Evolutionary conservation across 176 grass and related monocot genomes (phyloP).

Genomic region (Aegilops tauschii): DNA sequence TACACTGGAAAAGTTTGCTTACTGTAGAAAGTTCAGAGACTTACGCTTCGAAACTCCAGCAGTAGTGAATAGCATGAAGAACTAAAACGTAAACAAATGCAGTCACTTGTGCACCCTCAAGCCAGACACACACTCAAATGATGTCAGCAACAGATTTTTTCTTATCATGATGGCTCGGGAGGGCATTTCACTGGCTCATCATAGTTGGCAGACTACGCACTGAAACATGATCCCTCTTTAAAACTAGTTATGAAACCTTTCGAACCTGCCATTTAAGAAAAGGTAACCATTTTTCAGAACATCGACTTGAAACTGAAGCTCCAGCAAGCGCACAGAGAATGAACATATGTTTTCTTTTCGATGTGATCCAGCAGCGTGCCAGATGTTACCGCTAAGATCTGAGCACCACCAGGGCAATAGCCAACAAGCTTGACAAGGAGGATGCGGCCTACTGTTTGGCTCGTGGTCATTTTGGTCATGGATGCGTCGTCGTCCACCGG

Average conservation of each 20-base stretch:
- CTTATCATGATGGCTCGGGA: no score
- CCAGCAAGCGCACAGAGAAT: constrained; percentile 89
- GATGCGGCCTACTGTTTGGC: no score
- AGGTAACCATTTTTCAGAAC: not conserved
- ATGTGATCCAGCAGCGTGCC: constrained; percentile 90
- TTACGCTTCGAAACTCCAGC: constrained; percentile 90
- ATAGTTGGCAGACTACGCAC: no score
- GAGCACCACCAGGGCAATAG: not conserved
- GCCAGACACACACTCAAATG: not conserved
- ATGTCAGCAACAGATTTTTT: not conserved
- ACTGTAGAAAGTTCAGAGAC: constrained; percentile 81
- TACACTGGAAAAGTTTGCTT: constrained; percentile 23
- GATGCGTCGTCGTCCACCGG: no score
- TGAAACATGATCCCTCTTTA: constrained; percentile 74
- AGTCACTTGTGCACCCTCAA: not conserved
- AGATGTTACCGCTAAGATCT: constrained; percentile 91
- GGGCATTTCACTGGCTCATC: no score
- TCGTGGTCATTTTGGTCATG: no score
- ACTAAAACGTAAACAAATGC: not conserved
- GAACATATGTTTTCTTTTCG: constrained; percentile 68
- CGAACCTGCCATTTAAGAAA: constrained; percentile 56
- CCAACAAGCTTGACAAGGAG: no score
- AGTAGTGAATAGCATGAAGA: constrained; percentile 55
- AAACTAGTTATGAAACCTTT: constrained; percentile 83
- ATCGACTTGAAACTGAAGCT: no score